These are phyloP conservation scores for Lodderomyces parapsilosis DNA, from an alignment of 1,139 yeast species.

Conservation along the genomic window DNA sequence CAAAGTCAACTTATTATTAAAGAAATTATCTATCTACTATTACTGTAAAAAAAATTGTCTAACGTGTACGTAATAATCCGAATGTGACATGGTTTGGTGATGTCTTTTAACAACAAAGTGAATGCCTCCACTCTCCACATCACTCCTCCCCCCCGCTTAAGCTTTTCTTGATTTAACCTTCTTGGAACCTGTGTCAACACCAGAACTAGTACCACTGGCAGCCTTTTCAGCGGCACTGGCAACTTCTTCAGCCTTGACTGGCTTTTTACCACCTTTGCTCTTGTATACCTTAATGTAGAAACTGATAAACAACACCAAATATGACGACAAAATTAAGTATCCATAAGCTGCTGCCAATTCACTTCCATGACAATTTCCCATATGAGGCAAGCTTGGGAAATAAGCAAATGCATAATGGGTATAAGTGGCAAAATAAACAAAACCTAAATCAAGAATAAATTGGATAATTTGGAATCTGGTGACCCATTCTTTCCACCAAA, in stretches of 20 bases:
- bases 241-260: conserved; percentile 8
- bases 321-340: conserved; percentile 83
- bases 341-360: conserved; percentile 93
- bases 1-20: not conserved
- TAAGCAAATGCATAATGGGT: conserved; percentile 66
- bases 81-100: too few relatives aligned
- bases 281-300: conserved; percentile 89
- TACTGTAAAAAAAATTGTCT: not conserved
- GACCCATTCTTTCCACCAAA: conserved; percentile 99
- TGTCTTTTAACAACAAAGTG: too few relatives aligned
- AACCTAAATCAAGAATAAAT: conserved; percentile 82
- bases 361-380: conserved; percentile 89
- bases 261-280: conserved; percentile 29
- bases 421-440: conserved; percentile 91
- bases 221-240: conserved; percentile 20
- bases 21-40: conserved; percentile 1
- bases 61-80: too few relatives aligned
- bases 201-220: conserved; percentile 11
- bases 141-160: conserved; percentile 13
- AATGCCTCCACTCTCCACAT: not conserved
- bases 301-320: conserved; percentile 86
- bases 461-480: conserved; percentile 95
- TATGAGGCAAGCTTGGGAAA: conserved; percentile 64
- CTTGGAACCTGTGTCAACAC: conserved; percentile 13
- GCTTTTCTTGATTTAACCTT: conserved; percentile 49